Conservation (phyloP, 1,284 basidiomycete genomes). For the Irpex sp. region DNA sequence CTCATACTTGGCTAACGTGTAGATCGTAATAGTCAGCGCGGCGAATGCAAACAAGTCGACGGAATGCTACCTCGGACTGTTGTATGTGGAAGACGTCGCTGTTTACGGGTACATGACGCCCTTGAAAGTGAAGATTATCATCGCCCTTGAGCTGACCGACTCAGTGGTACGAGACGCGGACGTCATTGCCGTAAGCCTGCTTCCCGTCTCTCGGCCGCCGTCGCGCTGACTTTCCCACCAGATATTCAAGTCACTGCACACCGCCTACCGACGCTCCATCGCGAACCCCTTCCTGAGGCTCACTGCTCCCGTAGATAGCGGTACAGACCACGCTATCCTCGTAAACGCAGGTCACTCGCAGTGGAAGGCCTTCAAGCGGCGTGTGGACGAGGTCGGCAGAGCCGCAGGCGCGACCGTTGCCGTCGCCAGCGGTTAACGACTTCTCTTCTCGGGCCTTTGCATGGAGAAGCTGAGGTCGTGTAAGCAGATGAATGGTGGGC, state of each 20-base stretch:
- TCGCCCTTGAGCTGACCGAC: conserved; percentile 74
- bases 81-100: conserved; percentile 80
- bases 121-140: conserved; percentile 74
- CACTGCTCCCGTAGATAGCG: conserved; percentile 42
- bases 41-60: conserved; percentile 49
- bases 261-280: conserved; percentile 73
- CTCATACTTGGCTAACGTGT: not conserved
- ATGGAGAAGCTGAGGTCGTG: not conserved
- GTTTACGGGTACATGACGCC: conserved; percentile 84
- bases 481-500: not conserved
- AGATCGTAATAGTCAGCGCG: conserved; percentile 37
- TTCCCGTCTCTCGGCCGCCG: conserved; percentile 1
- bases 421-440: conserved; percentile 4
- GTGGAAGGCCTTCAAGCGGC: conserved; percentile 64
- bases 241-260: conserved; percentile 80
- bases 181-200: conserved; percentile 54
- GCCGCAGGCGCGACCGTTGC: conserved; percentile 41
- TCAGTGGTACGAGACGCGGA: conserved; percentile 74
- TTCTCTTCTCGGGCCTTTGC: not conserved
- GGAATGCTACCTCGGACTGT: conserved; percentile 74
- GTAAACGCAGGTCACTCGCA: conserved; percentile 58
- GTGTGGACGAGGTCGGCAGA: conserved; percentile 68
- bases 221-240: conserved; percentile 23
- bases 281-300: conserved; percentile 77
- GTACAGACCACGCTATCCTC: conserved; percentile 49